phyloP scores from a whole-genome alignment of 805 yeast species.

The Ogataea thermomethanolica region DNA sequence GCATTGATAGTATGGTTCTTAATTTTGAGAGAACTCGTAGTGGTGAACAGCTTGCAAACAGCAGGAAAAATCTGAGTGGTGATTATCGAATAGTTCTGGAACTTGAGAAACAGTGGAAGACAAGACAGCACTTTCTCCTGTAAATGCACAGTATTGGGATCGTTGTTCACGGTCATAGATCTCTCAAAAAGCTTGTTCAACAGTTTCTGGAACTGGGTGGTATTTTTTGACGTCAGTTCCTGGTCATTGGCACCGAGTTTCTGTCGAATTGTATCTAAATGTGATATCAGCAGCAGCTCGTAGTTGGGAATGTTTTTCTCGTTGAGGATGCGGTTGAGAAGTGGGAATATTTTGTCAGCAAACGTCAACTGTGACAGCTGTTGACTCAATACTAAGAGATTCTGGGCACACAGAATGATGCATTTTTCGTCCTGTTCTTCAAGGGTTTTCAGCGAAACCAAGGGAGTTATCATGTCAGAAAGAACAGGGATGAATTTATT shows the following conservation, averaged over 20 bases:
- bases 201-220: constrained; percentile 29
- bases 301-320: constrained; percentile 28
- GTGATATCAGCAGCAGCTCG: constrained; percentile 31
- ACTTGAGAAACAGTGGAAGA: constrained; percentile 31
- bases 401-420: constrained; percentile 46
- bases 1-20: constrained; percentile 65
- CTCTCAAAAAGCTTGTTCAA: constrained; percentile 33
- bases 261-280: constrained; percentile 25
- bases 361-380: constrained; percentile 74
- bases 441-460: constrained; percentile 26
- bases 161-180: constrained; percentile 22
- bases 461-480: constrained; percentile 45
- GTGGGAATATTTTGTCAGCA: constrained; percentile 61
- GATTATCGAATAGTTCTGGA: constrained; percentile 47
- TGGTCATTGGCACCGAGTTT: constrained; percentile 29
- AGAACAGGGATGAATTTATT: constrained; percentile 75
- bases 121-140: constrained; percentile 34
- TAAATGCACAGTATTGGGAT: constrained; percentile 23
- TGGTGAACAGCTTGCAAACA: constrained; percentile 68
- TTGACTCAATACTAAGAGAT: constrained; percentile 60
- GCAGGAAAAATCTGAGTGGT: constrained; percentile 76
- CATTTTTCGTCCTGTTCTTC: constrained; percentile 32
- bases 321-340: constrained; percentile 29
- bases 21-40: constrained; percentile 79
- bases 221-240: constrained; percentile 21